A percentile compares a stretch with the other conserved stretches of the same genome.
phyloP scores from a whole-genome alignment of 129 eudicot species.

The Flaveria robusta region DNA sequence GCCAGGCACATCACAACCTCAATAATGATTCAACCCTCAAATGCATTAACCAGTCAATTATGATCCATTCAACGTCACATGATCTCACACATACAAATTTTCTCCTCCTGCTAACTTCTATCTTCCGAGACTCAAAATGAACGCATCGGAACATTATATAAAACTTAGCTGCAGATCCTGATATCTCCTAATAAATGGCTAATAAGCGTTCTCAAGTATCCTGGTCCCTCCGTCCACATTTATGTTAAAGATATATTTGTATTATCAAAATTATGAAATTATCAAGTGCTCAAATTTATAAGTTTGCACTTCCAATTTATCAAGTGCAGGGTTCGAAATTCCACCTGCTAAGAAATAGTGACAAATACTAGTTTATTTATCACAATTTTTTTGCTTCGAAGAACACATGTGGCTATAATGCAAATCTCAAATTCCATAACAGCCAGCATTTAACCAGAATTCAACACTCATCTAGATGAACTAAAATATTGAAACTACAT shows the following conservation, averaged over 20 bases:
- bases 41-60: no score
- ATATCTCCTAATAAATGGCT: not conserved
- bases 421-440: constrained; percentile 7
- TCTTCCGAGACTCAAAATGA: no score
- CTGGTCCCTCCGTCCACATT: not conserved
- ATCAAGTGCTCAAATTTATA: not conserved
- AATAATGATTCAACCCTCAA: no score
- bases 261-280: not conserved
- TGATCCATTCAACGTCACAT: no score
- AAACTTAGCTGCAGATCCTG: no score
- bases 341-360: not conserved
- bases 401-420: not conserved
- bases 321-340: not conserved
- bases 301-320: not conserved
- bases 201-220: not conserved
- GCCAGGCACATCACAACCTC: no score
- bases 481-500: not conserved
- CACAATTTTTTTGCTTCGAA: not conserved
- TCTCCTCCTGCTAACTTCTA: no score
- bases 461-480: not conserved
- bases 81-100: no score
- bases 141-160: no score
- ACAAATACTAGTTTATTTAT: not conserved
- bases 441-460: not conserved
- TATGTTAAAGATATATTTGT: not conserved